Base-by-base conservation (phyloP, 352 stramenopile genomes). In the Pythium chondricola region DNA sequence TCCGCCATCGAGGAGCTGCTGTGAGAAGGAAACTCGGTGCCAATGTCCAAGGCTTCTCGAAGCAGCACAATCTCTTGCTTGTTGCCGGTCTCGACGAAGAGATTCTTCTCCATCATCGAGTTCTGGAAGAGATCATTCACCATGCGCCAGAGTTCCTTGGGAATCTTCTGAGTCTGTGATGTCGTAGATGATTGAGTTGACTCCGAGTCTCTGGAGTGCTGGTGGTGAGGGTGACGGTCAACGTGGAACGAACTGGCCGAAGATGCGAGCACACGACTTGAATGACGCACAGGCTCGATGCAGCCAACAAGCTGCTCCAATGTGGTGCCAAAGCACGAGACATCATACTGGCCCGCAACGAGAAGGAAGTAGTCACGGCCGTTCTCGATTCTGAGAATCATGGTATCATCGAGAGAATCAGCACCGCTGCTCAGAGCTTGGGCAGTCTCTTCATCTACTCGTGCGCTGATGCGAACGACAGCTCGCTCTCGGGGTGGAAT, bases 71-170 rank as follows among this genome's bases (percentile, higher is more conserved):
- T 58, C 36, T 96, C 83, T 22, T 59, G 43, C 45, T 87, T 84
- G 58, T 61, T 77, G 1, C 74, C 78, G 0, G 71, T 58, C 43
- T 93, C 83, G 7, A 92, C 67, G 47, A 95, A 96, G 27, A 96
- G 31, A 32, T 93, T 90, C 39, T 81, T 85, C 25, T 88, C 70
- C 26, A 80, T 56, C 65, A 93, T 76, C 14, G 53, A 85, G 43
- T 88, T 60, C 36, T 73, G 61, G 37, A 95, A 96, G 18, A 99
- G 84, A 31, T 95, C 93, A 68, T 99, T 97, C 36, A 99, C 85
- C 69, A 99, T 95, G 7, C 95, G 80, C 95, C 95, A 99, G 11
- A 99, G 65, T 62, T 99, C 96, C 63, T 98, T 98, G 0, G 97
- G 97, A 11, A 99, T 84, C 44, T 84, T 84, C 24, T 90, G 78